Conservation (phyloP, 1,139 yeast species). For the Pichia sp. region DNA sequence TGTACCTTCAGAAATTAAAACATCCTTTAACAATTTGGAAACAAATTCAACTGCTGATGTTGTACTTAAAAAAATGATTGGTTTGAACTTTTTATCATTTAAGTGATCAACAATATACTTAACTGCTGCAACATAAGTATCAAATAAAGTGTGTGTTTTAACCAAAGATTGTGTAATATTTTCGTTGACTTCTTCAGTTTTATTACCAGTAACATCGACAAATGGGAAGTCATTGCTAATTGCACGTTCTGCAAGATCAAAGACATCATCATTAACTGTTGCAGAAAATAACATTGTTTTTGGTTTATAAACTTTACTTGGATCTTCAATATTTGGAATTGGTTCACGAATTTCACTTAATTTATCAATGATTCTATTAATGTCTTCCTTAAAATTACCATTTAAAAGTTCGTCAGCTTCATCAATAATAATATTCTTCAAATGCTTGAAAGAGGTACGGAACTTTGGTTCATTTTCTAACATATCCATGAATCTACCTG, state of each 20-base stretch:
- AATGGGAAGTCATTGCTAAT: conserved; percentile 59
- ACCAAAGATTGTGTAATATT: conserved; percentile 64
- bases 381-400: conserved; percentile 64
- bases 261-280: conserved; percentile 67
- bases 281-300: conserved; percentile 83
- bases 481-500: conserved; percentile 73
- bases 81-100: conserved; percentile 47
- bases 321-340: conserved; percentile 19
- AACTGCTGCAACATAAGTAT: conserved; percentile 48
- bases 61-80: conserved; percentile 79
- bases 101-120: conserved; percentile 37
- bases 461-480: conserved; percentile 41
- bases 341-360: conserved; percentile 38
- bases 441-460: conserved; percentile 42
- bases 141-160: conserved; percentile 41
- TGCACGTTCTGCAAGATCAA: conserved; percentile 55
- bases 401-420: conserved; percentile 84
- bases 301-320: conserved; percentile 11
- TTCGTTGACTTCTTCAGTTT: conserved; percentile 52
- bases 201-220: conserved; percentile 76
- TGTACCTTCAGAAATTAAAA: conserved; percentile 20
- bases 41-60: conserved; percentile 59
- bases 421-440: conserved; percentile 68
- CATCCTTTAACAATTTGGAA: conserved; percentile 28
- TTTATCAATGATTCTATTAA: conserved; percentile 47